phyloP scores from a whole-genome alignment of 208 protist genomes.

The Leishmania arabica region DNA sequence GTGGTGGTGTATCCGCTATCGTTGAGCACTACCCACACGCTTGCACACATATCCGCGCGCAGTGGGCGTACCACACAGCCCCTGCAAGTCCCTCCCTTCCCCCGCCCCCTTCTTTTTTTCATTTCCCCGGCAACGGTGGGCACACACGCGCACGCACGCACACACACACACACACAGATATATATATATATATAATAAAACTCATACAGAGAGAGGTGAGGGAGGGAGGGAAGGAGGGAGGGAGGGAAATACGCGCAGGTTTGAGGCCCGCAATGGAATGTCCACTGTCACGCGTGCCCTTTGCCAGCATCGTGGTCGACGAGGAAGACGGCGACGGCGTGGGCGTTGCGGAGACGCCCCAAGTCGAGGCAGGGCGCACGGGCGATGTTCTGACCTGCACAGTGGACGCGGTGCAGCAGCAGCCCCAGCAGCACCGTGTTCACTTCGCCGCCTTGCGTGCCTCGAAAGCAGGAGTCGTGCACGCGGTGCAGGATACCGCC shows the following conservation, averaged over 20 bases:
- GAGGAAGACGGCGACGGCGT: constrained; percentile 9
- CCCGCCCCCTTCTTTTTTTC: background rate
- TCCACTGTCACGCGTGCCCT: constrained; percentile 16
- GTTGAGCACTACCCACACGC: background rate
- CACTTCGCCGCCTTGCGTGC: background rate
- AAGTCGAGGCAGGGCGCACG: background rate
- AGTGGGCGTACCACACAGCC: background rate
- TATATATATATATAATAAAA: background rate
- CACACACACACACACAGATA: background rate
- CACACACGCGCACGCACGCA: background rate
- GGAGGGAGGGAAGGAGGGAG: background rate
- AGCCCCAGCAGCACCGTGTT: background rate
- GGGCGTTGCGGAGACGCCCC: background rate
- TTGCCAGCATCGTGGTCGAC: constrained; percentile 31
- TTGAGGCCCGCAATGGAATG: constrained; percentile 27
- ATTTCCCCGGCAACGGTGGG: background rate
- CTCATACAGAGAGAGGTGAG: background rate
- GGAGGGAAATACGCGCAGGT: background rate
- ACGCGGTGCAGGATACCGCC: background rate
- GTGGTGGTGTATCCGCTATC: background rate
- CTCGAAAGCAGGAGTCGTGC: background rate
- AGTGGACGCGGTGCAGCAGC: background rate
- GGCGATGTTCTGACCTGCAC: background rate
- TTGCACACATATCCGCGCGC: background rate
- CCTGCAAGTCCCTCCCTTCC: background rate